These are phyloP conservation scores for Aristolochia contorta DNA, from an alignment of 164 flowering plant genomes.

Conservation along the genomic window DNA sequence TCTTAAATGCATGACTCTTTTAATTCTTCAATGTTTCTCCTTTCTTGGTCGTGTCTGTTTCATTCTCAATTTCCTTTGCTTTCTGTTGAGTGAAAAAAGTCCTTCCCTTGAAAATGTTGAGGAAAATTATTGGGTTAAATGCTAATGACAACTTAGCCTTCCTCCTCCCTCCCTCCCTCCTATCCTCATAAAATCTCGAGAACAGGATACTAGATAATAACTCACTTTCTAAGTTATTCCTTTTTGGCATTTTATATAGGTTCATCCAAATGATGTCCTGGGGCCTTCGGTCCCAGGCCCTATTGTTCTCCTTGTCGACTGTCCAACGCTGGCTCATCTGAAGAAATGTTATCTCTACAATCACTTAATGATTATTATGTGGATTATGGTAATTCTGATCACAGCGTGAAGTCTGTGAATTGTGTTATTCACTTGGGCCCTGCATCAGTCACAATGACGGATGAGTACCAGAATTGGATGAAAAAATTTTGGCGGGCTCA, in stretches of 20 bases:
- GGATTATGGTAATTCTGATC: conserved; percentile 20
- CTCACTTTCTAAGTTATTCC: not conserved
- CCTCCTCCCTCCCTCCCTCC: not conserved
- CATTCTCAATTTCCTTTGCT: not conserved
- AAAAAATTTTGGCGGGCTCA: conserved; percentile 69
- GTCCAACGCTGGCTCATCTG: conserved; percentile 71
- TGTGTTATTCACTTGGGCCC: conserved; percentile 86
- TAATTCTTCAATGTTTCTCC: not conserved
- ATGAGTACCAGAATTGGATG: conserved; percentile 80
- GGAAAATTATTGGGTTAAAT: no score
- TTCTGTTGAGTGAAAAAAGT: not conserved
- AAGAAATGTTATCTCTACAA: conserved; percentile 36
- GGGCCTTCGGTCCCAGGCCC: conserved; percentile 95
- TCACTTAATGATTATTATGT: conserved; percentile 49
- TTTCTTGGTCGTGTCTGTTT: not conserved
- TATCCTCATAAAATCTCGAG: no score
- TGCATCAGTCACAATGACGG: conserved; percentile 31
- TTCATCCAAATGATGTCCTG: conserved; percentile 89
- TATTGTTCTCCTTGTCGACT: conserved; percentile 75
- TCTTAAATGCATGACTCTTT: not conserved
- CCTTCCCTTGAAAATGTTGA: no score
- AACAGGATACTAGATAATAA: no score
- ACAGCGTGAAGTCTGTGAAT: conserved; percentile 42
- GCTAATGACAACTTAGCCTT: not conserved
- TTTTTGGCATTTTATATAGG: conserved; percentile 32